Evolutionary conservation across 2,329 filamentous ascomycete species (phyloP), one percentile per base, ranked within the genome.

Genomic region (Cyanodermella asteris): DNA sequence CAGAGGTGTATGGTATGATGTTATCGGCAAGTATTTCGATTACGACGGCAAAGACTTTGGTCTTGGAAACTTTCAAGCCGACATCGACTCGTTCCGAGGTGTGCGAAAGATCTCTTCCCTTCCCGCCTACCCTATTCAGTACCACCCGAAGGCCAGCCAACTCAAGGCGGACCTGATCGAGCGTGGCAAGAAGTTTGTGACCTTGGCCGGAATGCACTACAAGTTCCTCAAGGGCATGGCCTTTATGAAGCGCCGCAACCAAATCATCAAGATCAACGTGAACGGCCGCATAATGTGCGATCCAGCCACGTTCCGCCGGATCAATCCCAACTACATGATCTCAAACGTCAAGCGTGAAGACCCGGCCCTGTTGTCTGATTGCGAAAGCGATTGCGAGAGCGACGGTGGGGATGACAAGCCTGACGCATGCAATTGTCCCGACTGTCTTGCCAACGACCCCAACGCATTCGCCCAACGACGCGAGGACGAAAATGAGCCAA

Each of bases 221-320:
- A 73, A 69, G 36, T 70, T 66, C 39, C 76, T 82, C 44, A 72
- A 82, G 27, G 81, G 81, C 3, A 68, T 91, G 50, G 80, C 75
- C 0, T 91, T 80, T 47, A 66, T 69, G 53, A 90, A 84, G 54
- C 72, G 74, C 45, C 78, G 78, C 53, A 72, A 72, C 38, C 54
- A 59, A 30, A 54, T 77, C 9, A 53, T 75, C 42, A 84, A 80
- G 44, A 72, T 90, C 46, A 80, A 80, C 40, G 72, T 91, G 44
- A 78, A 81, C 33, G 75, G 80, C 11, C 70, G 82, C 16, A 62
- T 91, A 33, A 91, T 91, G 80, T 59, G 91, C 13, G 82, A 91
- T 40, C 68, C 78, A 0, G 68, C 68, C 4, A 76, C 75, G 20
- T 81, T 90, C 49, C 67, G 78, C 6, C 66, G 77, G 17, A 76